Base-by-base conservation (phyloP, 140 eudicot species). In the Erigeron philadelphicus region DNA sequence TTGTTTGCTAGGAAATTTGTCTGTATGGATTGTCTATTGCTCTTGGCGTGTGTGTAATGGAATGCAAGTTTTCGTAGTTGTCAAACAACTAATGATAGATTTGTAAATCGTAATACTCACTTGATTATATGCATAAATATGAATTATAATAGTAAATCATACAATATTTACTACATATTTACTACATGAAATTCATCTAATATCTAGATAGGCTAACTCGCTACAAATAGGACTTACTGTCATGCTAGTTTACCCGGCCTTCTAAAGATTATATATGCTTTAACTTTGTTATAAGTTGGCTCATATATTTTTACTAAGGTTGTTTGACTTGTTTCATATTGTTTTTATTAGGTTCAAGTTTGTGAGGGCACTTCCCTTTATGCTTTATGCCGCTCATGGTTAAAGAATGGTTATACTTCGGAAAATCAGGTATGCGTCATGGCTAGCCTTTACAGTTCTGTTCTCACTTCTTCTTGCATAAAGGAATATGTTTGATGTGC, bases 331-430 rank as follows among this genome's bases (percentile, higher is more conserved):
- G 12, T 31, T 31, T 31, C 38, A 31, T 31, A 31, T 31, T 31
- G 41, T 41, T 49, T 21, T 57, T 75, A 82, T 48, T 79, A 92
- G 98, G 96, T 89, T 63, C 81, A 79, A 71, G 62, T 84, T 62
- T 47, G 82, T 64, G 96, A 88, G 54, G 86, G 81, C 52, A 74
- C 88, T 17, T 86, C 98, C 23, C 83, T 92, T 48, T 92, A 88
- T 75, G 76, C 93, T 53, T 96, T 82, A 58, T 92, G 98, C 68
- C 82, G 96, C 11, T 92, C 98, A 11, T 92, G 98, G 98, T 80
- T 92, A 75, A 92, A 81, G 82, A 92, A 92, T 67, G 89, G 98
- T 12, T 55, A 70, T 72, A 77, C 84, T 57, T 85, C 84, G 73
- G 95, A 86, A 79, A 83, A 72, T 61, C 88, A 83, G 95, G 98